A percentile compares a stretch with the other conserved stretches of the same genome.
Evolutionary conservation across 192 early-diverging fungal species (phyloP).

Genomic region (Funneliformis mosseae): DNA sequence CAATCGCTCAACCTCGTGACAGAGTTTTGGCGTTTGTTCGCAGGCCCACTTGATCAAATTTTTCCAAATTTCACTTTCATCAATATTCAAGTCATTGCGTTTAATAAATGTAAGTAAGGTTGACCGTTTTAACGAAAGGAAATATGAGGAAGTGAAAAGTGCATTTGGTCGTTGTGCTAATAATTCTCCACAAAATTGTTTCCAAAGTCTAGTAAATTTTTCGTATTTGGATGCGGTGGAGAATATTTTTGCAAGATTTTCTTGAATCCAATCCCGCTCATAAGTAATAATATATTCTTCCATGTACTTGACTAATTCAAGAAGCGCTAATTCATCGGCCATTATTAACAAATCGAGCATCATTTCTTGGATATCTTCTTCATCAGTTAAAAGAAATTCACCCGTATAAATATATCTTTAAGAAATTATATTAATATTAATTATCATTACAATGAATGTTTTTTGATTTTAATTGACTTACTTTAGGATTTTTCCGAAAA

Average conservation of each 20-base stretch:
- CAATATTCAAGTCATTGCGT: neutral
- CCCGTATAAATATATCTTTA: constrained; percentile 22
- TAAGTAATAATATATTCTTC: neutral
- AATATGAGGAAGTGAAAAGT: neutral
- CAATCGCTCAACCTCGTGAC: neutral
- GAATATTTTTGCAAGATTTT: neutral
- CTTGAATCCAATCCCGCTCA: neutral
- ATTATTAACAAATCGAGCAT: neutral
- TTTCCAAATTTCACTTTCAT: constrained; percentile 19
- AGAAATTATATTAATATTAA: neutral
- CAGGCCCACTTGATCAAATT: neutral
- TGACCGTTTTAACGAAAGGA: neutral
- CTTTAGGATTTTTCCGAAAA: neutral
- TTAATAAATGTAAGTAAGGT: neutral
- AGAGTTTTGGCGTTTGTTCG: neutral
- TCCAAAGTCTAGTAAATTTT: neutral
- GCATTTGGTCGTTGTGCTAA: neutral
- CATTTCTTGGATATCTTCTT: neutral
- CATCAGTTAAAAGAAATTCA: neutral
- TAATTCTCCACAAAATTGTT: neutral
- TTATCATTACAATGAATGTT: neutral
- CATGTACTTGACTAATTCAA: neutral
- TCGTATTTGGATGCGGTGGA: neutral
- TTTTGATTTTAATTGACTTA: neutral
- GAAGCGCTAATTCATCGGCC: neutral